A percentile compares a stretch with the other conserved stretches of the same genome.
Conservation (phyloP, 179 eudicot species). For the Beta lomatogona region DNA sequence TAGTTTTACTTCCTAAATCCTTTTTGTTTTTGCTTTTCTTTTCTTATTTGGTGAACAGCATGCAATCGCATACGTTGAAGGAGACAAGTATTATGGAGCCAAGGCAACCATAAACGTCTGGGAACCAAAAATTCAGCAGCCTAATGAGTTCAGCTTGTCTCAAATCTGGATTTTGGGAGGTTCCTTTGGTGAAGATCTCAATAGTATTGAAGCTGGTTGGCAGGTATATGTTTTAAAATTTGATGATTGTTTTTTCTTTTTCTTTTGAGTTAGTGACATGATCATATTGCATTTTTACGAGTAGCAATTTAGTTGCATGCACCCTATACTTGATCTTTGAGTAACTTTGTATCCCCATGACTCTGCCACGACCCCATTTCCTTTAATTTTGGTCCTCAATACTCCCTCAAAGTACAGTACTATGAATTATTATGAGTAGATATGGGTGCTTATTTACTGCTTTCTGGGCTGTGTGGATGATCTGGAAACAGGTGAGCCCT, state of each 20-base stretch:
- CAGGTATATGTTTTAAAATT: slow-evolving; percentile 55
- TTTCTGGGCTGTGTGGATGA: slow-evolving; percentile 13
- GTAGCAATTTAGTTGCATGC: background rate
- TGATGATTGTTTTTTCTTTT: too few species aligned
- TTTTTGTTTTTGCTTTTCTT: too few species aligned
- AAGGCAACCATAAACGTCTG: slow-evolving; percentile 96
- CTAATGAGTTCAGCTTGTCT: slow-evolving; percentile 96
- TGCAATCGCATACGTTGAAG: slow-evolving; percentile 98
- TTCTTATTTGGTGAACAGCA: slow-evolving; percentile 48
- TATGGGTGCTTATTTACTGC: background rate
- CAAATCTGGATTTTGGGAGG: slow-evolving; percentile 97
- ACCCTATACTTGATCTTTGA: background rate
- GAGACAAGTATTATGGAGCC: slow-evolving; percentile 93
- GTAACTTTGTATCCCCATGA: background rate
- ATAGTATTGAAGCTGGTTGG: slow-evolving; percentile 99
- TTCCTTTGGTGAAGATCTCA: slow-evolving; percentile 97
- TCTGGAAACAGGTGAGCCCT: slow-evolving; percentile 83
- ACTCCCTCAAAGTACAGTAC: background rate
- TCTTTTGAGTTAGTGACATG: background rate
- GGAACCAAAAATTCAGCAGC: slow-evolving; percentile 95
- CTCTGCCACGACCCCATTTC: background rate
- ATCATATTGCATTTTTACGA: background rate
- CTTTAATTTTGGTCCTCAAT: background rate
- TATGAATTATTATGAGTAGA: too few species aligned
- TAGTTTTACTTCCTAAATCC: background rate